Conservation (phyloP, 225 moss, liverwort and hornwort genomes). For the Asterella californica region DNA sequence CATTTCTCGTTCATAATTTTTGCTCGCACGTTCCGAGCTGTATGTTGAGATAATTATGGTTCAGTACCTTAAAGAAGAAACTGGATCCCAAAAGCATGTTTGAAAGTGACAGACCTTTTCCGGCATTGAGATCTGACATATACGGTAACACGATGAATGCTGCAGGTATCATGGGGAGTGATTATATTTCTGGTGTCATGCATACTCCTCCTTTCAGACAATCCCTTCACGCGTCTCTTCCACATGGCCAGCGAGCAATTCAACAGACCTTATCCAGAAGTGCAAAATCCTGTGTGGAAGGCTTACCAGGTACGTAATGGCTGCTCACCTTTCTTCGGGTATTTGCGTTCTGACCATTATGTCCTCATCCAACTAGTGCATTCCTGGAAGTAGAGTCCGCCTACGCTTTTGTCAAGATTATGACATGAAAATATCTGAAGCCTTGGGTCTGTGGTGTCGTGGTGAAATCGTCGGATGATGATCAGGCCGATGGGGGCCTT, state of each 20-base stretch:
- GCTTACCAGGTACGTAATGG: slow-evolving; percentile 29
- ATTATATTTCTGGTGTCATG: slow-evolving; percentile 37
- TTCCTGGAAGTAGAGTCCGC: neutral
- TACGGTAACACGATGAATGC: neutral
- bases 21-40: neutral
- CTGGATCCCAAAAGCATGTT: neutral
- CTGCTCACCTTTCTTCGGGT: neutral
- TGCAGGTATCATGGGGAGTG: slow-evolving; percentile 41
- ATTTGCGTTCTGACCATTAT: neutral
- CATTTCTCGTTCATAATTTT: neutral
- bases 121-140: neutral
- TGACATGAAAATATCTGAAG: neutral
- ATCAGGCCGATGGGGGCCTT: slow-evolving; percentile 44
- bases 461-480: neutral
- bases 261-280: slow-evolving; percentile 36
- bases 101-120: neutral
- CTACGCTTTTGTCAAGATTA: neutral
- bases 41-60: neutral
- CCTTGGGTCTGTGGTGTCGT: neutral
- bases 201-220: slow-evolving; percentile 48
- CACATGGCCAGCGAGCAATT: slow-evolving; percentile 57
- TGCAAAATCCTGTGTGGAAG: slow-evolving; percentile 48
- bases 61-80: neutral
- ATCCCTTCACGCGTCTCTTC: slow-evolving; percentile 53
- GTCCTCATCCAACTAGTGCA: neutral